These are phyloP conservation scores for Spergularia bocconei DNA, from an alignment of 148 eudicot species.

Conservation along the genomic window DNA sequence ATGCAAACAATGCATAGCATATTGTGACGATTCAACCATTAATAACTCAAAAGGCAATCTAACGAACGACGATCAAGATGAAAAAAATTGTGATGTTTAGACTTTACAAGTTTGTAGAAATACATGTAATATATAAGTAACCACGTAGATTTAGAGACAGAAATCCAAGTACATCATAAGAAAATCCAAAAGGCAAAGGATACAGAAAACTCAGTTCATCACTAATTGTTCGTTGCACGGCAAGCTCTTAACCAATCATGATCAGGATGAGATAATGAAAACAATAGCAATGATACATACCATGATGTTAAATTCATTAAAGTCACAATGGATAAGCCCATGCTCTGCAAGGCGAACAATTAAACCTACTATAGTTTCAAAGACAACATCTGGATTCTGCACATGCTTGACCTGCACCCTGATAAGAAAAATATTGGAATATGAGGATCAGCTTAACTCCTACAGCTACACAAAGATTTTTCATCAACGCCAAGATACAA, in stretches of 20 bases:
- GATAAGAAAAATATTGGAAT: not conserved
- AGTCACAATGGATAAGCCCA: conserved; percentile 96
- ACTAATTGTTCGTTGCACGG: too few relatives aligned
- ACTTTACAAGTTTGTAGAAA: too few relatives aligned
- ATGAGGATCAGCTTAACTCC: conserved; percentile 2
- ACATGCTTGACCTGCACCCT: conserved; percentile 95
- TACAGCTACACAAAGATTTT: not conserved
- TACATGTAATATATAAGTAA: too few relatives aligned
- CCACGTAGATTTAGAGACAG: too few relatives aligned
- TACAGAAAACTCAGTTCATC: too few relatives aligned
- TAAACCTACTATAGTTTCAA: conserved; percentile 65
- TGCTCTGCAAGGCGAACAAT: conserved; percentile 91
- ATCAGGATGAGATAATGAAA: not conserved
- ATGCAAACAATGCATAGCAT: too few relatives aligned
- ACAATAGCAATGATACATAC: conserved; percentile 31
- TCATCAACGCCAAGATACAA: not conserved
- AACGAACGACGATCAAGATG: too few relatives aligned
- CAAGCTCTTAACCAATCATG: not conserved
- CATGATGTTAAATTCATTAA: conserved; percentile 96
- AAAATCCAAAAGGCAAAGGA: not conserved
- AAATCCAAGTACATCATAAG: conserved; percentile 1
- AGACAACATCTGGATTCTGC: conserved; percentile 73
- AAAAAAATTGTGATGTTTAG: too few relatives aligned
- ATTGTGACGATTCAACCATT: too few relatives aligned
- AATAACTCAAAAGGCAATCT: too few relatives aligned